Percentiles rank a stretch among this genome's conserved stretches.
Evolutionary conservation across 2,329 filamentous ascomycete species (phyloP).

Genomic region (Hypoxylon sp.): DNA sequence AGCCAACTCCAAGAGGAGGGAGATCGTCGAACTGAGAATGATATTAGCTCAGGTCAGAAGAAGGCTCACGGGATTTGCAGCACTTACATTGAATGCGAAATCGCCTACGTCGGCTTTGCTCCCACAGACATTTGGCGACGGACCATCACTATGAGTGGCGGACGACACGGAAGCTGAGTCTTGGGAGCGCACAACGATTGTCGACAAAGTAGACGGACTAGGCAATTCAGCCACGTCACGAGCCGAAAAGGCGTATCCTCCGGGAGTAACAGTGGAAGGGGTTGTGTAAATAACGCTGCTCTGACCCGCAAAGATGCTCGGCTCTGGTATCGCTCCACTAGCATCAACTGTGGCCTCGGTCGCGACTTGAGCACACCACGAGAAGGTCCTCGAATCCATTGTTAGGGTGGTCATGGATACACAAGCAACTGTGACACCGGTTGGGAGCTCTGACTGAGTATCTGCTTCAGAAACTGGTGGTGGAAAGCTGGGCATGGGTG

Average conservation of each 20-base stretch:
- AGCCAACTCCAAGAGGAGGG: conserved; percentile 24
- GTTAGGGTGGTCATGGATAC: conserved; percentile 43
- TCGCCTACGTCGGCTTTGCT: conserved; percentile 39
- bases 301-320: conserved; percentile 15
- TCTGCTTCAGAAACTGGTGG: conserved; percentile 35
- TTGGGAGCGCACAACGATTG: conserved; percentile 36
- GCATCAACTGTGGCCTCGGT: conserved; percentile 23
- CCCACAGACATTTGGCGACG: conserved; percentile 36
- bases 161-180: conserved; percentile 10
- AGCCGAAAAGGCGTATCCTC: conserved; percentile 40
- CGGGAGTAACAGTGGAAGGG: conserved; percentile 12
- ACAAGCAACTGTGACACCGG: conserved; percentile 34
- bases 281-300: conserved; percentile 3
- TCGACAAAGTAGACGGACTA: conserved; percentile 40
- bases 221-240: conserved; percentile 28
- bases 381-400: conserved; percentile 42
- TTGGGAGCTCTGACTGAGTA: conserved; percentile 10
- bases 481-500: conserved; percentile 35
- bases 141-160: conserved; percentile 14
- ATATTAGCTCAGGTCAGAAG: too few species aligned
- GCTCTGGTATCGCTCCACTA: conserved; percentile 15
- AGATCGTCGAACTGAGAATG: conserved; percentile 42
- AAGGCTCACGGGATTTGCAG: not conserved
- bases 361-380: conserved; percentile 44
- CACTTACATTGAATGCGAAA: conserved; percentile 45